Evolutionary conservation across 306 rosid species (phyloP), one percentile per base, ranked within the genome.

Genomic region (Glycine soja): DNA sequence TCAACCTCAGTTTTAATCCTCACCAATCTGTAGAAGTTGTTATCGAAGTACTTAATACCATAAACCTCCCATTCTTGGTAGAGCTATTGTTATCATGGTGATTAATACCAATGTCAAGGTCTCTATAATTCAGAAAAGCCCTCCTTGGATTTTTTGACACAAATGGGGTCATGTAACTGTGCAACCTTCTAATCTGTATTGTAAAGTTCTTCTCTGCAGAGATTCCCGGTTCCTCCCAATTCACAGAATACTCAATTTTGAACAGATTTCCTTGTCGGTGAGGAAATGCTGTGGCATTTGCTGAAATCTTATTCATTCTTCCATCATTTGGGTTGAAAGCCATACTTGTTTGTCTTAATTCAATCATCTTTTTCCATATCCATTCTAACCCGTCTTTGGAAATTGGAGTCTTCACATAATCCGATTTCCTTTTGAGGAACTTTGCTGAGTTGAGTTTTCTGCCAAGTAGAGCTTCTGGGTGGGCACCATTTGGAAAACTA

Each of bases 81-180:
- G 48, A 64, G 48, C 70, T 64, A 14, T 64, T 64, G 7, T 64
- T 64, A 36, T 14, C 70, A 64, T 12, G 19, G 10, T 36, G 19
- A 64, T 64, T 64, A 8, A 64, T 6, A 10, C 70, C 70, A 64
- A 64, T 14, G n/a, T 36, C 70, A 64, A 64, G 47, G 70, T 64
- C 70, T 19, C 70, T 64, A 7, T 36, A 64, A 14, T 64, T 64
- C 47, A 64, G 4, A 13, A 64, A 64, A 13, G 70, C 70, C 7
- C 48, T 38, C 11, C 70, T 64, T 13, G 47, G 70, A 64, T 36
- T 64, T 7, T 64, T 36, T 10, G 70, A 34, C 2, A 64, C 70
- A 36, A 64, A 64, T 0, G 70, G 70, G 6, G 70, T 64, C 70
- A 64, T 34, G 5, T 64, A 64, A 36, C 47, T 64, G 19, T 64